Conservation (phyloP, 495 filamentous ascomycete species). For the Pseudomonodictys pantanalensis region DNA sequence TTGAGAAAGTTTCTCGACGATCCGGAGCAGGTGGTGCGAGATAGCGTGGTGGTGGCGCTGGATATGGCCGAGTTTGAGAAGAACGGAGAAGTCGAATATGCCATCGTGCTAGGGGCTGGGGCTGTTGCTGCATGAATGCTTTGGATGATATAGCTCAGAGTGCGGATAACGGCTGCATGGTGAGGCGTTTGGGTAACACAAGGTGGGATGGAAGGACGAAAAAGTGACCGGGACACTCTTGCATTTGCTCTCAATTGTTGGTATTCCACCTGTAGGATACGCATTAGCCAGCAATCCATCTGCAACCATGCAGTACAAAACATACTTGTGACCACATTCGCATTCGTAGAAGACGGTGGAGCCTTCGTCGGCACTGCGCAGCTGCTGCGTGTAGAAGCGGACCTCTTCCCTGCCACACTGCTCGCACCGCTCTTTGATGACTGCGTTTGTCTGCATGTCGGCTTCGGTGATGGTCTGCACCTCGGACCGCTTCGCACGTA, state of each 20-base stretch:
- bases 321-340: conserved; percentile 76
- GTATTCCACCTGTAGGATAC: conserved; percentile 53
- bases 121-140: conserved; percentile 15
- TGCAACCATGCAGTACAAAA: conserved; percentile 1
- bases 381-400: conserved; percentile 78
- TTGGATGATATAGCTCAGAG: too few species aligned
- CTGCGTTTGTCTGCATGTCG: conserved; percentile 73
- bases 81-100: conserved; percentile 85
- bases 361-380: conserved; percentile 93
- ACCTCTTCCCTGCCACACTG: conserved; percentile 81
- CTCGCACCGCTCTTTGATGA: conserved; percentile 67
- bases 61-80: conserved; percentile 99
- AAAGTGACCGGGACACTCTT: background rate
- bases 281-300: background rate
- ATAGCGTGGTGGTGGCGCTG: conserved; percentile 90
- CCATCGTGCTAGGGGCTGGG: conserved; percentile 65
- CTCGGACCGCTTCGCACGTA: conserved; percentile 79
- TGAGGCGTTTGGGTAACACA: conserved; percentile 7
- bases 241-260: conserved; percentile 65
- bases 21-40: conserved; percentile 85
- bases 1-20: conserved; percentile 83
- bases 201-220: background rate
- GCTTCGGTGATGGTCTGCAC: conserved; percentile 78
- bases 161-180: conserved; percentile 4
- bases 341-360: conserved; percentile 86